phyloP scores from a whole-genome alignment of 148 eudicot species.

The Salicornia ramosissima region DNA sequence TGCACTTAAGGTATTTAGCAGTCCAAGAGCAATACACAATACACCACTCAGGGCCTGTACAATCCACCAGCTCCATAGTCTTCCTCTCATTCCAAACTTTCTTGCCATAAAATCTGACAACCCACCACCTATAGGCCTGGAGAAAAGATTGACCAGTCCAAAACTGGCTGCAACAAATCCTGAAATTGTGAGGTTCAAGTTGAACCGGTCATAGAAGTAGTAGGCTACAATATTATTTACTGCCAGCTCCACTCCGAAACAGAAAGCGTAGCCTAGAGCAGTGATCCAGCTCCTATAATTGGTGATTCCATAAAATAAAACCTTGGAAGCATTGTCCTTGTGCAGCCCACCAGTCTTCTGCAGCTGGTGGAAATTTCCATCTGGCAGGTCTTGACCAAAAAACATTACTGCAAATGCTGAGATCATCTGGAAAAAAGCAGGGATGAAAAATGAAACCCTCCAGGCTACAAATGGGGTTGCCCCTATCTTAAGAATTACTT shows the following conservation, averaged over 20 bases:
- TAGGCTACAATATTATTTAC: slow-evolving; percentile 79
- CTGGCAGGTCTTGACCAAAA: slow-evolving; percentile 58
- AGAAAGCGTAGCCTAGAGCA: slow-evolving; percentile 76
- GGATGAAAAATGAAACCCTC: slow-evolving; percentile 63
- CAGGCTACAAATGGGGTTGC: slow-evolving; percentile 47
- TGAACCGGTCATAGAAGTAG: slow-evolving; percentile 64
- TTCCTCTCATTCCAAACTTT: slow-evolving; percentile 73
- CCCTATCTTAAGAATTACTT: slow-evolving; percentile 36
- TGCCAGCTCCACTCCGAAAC: slow-evolving; percentile 78
- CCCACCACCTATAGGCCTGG: slow-evolving; percentile 71
- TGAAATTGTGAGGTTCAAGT: slow-evolving; percentile 52
- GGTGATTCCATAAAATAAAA: not conserved
- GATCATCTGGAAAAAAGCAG: slow-evolving; percentile 51
- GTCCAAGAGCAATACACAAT: slow-evolving; percentile 53
- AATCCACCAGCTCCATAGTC: slow-evolving; percentile 68
- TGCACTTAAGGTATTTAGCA: slow-evolving; percentile 33
- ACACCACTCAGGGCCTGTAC: slow-evolving; percentile 58
- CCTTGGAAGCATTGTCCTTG: not conserved
- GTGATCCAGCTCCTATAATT: slow-evolving; percentile 8
- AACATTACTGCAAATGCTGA: slow-evolving; percentile 46
- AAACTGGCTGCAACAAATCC: slow-evolving; percentile 78
- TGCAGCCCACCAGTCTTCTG: not conserved
- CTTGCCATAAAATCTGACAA: slow-evolving; percentile 53
- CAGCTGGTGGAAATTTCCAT: slow-evolving; percentile 38
- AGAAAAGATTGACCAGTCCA: slow-evolving; percentile 60